phyloP scores from a whole-genome alignment of 768 basidiomycete genomes.

The Termitomyces sp. region DNA sequence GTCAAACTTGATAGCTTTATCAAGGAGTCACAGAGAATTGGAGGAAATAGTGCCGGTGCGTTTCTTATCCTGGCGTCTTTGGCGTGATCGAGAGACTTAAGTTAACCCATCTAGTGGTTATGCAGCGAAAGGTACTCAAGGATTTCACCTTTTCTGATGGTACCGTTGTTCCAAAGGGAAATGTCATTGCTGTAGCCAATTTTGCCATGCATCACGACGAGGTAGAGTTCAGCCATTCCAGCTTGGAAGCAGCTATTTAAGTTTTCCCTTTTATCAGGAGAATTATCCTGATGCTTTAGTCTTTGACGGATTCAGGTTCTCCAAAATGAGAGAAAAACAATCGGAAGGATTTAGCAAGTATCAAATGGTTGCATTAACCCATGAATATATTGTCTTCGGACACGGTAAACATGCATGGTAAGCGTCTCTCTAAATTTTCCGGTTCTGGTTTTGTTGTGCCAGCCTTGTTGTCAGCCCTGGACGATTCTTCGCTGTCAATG shows the following conservation, averaged over 20 bases:
- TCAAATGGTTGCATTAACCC: not conserved
- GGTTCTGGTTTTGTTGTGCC: not conserved
- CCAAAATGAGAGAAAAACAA: slow-evolving; percentile 19
- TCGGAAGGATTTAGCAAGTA: slow-evolving; percentile 9
- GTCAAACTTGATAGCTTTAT: slow-evolving; percentile 8
- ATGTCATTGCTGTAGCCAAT: slow-evolving; percentile 6
- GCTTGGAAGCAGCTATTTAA: too few relatives aligned
- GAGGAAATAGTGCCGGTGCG: slow-evolving; percentile 23
- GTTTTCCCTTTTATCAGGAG: slow-evolving; percentile 6
- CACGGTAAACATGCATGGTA: slow-evolving; percentile 9
- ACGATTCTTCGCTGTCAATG: slow-evolving; percentile 33
- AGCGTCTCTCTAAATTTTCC: not conserved
- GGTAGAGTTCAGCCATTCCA: not conserved
- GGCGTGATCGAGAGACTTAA: not conserved
- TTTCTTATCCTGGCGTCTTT: not conserved
- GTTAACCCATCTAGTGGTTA: slow-evolving; percentile 9
- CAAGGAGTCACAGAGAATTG: slow-evolving; percentile 29
- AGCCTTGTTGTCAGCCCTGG: slow-evolving; percentile 23
- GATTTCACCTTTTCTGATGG: slow-evolving; percentile 22
- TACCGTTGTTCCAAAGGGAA: slow-evolving; percentile 19
- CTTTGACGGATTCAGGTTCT: slow-evolving; percentile 36
- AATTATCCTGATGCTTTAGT: slow-evolving; percentile 10
- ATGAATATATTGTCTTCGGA: not conserved
- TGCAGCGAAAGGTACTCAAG: slow-evolving; percentile 14
- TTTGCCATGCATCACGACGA: slow-evolving; percentile 7